Evolutionary conservation across 1,284 basidiomycete genomes (phyloP), one percentile per base, ranked within the genome.

Genomic region (Sphagnurus paluster): DNA sequence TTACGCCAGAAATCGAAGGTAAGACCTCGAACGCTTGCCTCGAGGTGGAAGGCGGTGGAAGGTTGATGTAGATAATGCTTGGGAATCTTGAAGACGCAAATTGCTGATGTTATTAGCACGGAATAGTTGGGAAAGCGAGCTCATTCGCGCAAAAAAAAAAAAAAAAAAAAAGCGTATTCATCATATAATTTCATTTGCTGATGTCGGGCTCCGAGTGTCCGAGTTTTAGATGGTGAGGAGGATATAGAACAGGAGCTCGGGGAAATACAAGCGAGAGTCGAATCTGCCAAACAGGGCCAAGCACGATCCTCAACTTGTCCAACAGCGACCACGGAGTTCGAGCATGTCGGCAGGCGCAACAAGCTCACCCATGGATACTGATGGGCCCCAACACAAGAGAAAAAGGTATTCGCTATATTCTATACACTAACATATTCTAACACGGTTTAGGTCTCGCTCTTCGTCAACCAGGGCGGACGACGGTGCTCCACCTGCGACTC

Each of bases 401-500:
- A 84, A 84, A 63, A 76, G 80, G 81, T 80, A n/a, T n/a, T n/a
- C n/a, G n/a, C n/a, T n/a, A n/a, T n/a, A n/a, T n/a, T n/a, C n/a
- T 21, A 29, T 17, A 33, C 7, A 5, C 26, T 11, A n/a, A n/a
- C n/a, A n/a, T n/a, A n/a, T n/a, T n/a, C n/a, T n/a, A n/a, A n/a
- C n/a, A n/a, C n/a, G n/a, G n/a, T n/a, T 6, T 48, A 87, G 84
- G 71, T 82, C 81, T 36, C 70, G 68, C 42, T 88, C 86, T 39
- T 71, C 57, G 48, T 80, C 78, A 40, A 61, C 76, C 46, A 60
- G 66, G 57, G 65, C 64, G 21, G 76, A 75, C 42, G 76, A 75
- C 43, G 75, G 74, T 36, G 75, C 69, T 52, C 84, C 85, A 36
- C 82, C 84, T 39, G 59, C 78, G 30, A 79, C 69, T 54, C 80